Conservation (phyloP, 306 rosid species). For the Sicyos baderoa region DNA sequence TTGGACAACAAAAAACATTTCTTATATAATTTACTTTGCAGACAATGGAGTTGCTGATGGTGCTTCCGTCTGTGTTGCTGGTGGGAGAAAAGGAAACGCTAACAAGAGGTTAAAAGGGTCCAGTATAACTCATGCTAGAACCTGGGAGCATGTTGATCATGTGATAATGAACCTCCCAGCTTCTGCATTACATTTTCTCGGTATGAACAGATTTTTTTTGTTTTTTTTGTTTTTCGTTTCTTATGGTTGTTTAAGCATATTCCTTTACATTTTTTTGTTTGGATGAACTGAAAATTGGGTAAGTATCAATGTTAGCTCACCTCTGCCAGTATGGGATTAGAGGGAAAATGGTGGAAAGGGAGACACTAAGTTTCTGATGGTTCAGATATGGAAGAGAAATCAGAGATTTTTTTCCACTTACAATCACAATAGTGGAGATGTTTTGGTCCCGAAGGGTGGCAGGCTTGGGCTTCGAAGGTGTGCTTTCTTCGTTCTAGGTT, state of each 20-base stretch:
- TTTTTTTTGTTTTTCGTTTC: slow-evolving; percentile 21
- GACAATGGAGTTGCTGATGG: slow-evolving; percentile 35
- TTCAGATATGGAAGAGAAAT: neutral
- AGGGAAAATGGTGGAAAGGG: neutral
- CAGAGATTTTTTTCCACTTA: neutral
- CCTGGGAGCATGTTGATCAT: slow-evolving; percentile 86
- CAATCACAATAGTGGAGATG: neutral
- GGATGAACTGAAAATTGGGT: neutral
- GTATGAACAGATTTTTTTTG: slow-evolving; percentile 32
- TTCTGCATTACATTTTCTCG: slow-evolving; percentile 84
- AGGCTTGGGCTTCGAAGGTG: no score
- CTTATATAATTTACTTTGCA: slow-evolving; percentile 22
- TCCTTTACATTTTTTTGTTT: neutral
- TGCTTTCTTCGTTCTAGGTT: no score
- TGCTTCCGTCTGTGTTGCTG: slow-evolving; percentile 27
- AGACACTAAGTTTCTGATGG: neutral
- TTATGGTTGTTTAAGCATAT: neutral
- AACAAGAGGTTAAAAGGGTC: slow-evolving; percentile 60
- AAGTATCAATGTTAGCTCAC: neutral
- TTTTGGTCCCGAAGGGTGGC: no score
- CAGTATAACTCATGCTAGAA: slow-evolving; percentile 33
- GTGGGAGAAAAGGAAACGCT: slow-evolving; percentile 39
- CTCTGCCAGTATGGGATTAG: neutral
- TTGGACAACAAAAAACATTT: neutral
- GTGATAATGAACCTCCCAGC: slow-evolving; percentile 90